Evolutionary conservation across 75 land plant genomes (phyloP).

Genomic region (Selaginella tamariscina): DNA sequence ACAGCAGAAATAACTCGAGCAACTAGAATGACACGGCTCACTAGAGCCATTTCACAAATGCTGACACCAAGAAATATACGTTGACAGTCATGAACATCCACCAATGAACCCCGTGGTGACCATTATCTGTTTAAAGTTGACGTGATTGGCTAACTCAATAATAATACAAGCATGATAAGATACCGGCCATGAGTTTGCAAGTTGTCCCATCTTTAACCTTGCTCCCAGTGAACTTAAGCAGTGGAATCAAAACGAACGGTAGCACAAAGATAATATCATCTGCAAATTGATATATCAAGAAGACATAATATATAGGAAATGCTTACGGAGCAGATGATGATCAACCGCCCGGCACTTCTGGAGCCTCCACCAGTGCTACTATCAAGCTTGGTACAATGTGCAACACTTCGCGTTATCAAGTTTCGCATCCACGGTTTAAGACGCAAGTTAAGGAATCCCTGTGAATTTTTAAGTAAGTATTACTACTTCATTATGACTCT

Average conservation of each 20-base stretch:
- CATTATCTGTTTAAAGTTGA: slow-evolving; percentile 10
- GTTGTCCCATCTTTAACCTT: slow-evolving; percentile 5
- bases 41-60: slow-evolving; percentile 6
- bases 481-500: background rate
- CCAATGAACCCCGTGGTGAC: background rate
- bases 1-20: background rate
- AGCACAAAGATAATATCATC: slow-evolving; percentile 6
- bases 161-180: background rate
- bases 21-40: background rate
- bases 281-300: slow-evolving; percentile 24
- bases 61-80: background rate
- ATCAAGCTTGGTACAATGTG: slow-evolving; percentile 7
- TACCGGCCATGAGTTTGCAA: background rate
- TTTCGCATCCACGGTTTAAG: slow-evolving; percentile 5
- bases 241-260: slow-evolving; percentile 3
- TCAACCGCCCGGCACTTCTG: background rate
- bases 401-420: background rate
- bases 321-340: slow-evolving; percentile 4
- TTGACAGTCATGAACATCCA: background rate
- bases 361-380: slow-evolving; percentile 7
- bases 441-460: slow-evolving; percentile 1
- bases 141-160: background rate
- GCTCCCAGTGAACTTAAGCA: slow-evolving; percentile 2
- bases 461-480: background rate
- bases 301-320: background rate